Base-by-base conservation (phyloP, 495 filamentous ascomycete species). In the Cladorrhinum samala region DNA sequence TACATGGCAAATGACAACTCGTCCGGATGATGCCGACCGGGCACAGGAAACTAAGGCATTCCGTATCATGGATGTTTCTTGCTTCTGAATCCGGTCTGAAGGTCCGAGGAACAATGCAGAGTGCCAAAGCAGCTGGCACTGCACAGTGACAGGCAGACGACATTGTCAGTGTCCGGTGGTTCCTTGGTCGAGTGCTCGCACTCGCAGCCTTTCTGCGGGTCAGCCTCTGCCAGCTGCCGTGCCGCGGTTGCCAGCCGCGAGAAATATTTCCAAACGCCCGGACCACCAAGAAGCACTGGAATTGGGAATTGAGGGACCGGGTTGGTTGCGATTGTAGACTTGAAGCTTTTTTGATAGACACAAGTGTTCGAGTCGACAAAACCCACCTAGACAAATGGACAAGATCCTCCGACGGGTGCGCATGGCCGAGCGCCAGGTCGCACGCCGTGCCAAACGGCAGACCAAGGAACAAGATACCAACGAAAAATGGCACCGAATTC, bases 331-430 rank as follows among this genome's bases (percentile, higher is more conserved):
- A 23, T 21, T 17, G 11, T 46, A 18, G 18, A 23, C 25, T 21
- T 37, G 36, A 50, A 54, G 53, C 56, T 58, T 58, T 58, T 59
- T 53, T 41, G 55, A 55, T 21, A 16, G 39, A 49, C 30, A 20
- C 9, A 21, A 20, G 1, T n/a, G 40, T 41, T 30, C 6, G 19
- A 45, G 24, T 5, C 11, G 41, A 24, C 42, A 20, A 19, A 24
- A 21, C 9, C 13, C 16, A 9, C 4, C 42, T 44, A 40, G 25
- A 48, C 74, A 58, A 57, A 91, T 91, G 87, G 84, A 90, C 69
- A 88, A 85, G 69, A 75, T 90, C 59, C 77, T 89, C 58, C 79
- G 79, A 62, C 80, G 85, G 57, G 83, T 84, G 54, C 72, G 77
- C 43, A 73, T 83, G 57, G 86, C 86, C 56, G 74, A 85, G 65